phyloP scores from a whole-genome alignment of 2,329 filamentous ascomycete genomes.

The Escovopsis sp. region DNA sequence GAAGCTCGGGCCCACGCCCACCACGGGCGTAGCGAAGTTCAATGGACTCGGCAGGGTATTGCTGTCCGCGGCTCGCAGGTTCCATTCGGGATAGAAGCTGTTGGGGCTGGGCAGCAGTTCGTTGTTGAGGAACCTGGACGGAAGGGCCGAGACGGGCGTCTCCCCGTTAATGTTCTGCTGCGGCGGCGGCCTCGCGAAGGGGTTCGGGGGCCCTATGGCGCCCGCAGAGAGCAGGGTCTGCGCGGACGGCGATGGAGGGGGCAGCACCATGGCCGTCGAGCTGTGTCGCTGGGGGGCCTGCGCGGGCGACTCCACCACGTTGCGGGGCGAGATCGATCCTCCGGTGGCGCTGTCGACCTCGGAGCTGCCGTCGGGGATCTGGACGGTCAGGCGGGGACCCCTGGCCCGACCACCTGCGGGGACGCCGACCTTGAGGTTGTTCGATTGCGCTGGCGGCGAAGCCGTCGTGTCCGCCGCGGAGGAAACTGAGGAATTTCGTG shows the following conservation, averaged over 20 bases:
- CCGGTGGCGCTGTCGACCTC: conserved; percentile 61
- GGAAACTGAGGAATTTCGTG: conserved; percentile 38
- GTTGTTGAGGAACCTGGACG: conserved; percentile 77
- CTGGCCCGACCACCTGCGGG: conserved; percentile 59
- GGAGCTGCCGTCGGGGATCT: conserved; percentile 85
- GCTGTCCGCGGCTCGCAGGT: conserved; percentile 54
- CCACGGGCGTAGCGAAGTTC: conserved; percentile 76
- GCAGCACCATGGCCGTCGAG: conserved; percentile 61
- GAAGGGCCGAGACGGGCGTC: conserved; percentile 83
- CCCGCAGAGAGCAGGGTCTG: conserved; percentile 78
- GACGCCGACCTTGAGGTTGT: conserved; percentile 48
- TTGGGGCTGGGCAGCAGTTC: conserved; percentile 83
- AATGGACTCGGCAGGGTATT: conserved; percentile 86
- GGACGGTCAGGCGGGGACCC: conserved; percentile 69
- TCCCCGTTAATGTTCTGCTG: conserved; percentile 44
- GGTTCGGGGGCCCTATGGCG: conserved; percentile 84
- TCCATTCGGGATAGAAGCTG: conserved; percentile 87
- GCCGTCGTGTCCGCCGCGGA: conserved; percentile 50
- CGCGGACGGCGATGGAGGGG: conserved; percentile 83
- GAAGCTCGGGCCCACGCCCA: conserved; percentile 47
- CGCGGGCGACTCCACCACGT: conserved; percentile 43
- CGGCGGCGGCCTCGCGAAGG: conserved; percentile 77
- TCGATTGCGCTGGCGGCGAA: conserved; percentile 62
- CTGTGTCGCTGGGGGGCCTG: conserved; percentile 37
- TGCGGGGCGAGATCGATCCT: conserved; percentile 52